Base-by-base conservation (phyloP, 106 monocot genomes). In the Dendrobium nobile region DNA sequence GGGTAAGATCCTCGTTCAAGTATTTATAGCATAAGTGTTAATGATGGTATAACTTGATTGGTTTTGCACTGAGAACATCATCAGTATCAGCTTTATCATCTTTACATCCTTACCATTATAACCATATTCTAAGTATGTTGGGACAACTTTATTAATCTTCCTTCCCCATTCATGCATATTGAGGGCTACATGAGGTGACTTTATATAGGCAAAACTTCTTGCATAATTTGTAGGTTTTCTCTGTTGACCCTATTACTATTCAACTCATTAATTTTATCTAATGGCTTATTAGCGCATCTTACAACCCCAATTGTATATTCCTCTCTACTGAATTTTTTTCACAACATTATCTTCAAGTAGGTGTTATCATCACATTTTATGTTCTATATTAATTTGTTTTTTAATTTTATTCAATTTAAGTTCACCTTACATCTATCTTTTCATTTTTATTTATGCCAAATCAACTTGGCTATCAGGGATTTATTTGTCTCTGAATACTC, bases 1-100 rank as follows among this genome's bases (percentile, higher is more conserved):
- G 98, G 98, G 98, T 98, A 95, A 84, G 79, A 4, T 59, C 45
- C 15, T 74, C 33, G 2, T 88, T 75, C 59, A 64, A 47, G 61
- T 79, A n/a, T 37, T 58, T 75, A n/a, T 77, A 67, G 16, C 24
- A 81, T 13, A 56, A 68, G 73, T 78, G 41, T 3, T 24, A 44
- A 74, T 73, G 7, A 20, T 72, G 18, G 9, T 20, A 19, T 4
- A 19, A 20, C 20, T 18, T 74, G 18, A 17, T 74, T 74, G 74
- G 15, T 43, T n/a, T 74, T n/a, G 4, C 43, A 33, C 19, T 44
- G 17, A 8, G 51, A 20, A 75, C 43, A 75, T 44, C n/a, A 44
- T 72, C 64, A 65, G 7, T 26, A 24, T 65, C 10, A 65, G 1
- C 9, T 26, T 2, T n/a, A 61, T n/a, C 18, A 4, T 61, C n/a